These are phyloP conservation scores for Colletotrichum plurivorum DNA, from an alignment of 2,329 filamentous ascomycete genomes.

Conservation along the genomic window DNA sequence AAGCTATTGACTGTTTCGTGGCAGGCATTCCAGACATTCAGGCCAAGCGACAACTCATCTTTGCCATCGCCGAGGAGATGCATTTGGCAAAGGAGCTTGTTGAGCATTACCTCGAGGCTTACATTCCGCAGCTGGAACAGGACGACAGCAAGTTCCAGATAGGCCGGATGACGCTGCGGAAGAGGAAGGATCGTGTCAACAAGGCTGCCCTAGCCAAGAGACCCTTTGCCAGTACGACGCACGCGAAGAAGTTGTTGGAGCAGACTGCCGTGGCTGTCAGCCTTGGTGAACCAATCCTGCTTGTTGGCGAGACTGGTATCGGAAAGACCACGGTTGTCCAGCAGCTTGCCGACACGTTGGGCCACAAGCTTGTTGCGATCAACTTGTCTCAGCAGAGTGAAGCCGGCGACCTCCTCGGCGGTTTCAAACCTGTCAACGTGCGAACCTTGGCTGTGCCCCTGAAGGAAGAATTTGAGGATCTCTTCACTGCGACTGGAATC, in stretches of 20 bases:
- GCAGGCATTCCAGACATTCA: slow-evolving; percentile 80
- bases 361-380: slow-evolving; percentile 90
- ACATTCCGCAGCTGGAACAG: slow-evolving; percentile 79
- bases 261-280: slow-evolving; percentile 88
- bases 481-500: slow-evolving; percentile 89
- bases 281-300: slow-evolving; percentile 87
- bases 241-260: slow-evolving; percentile 88
- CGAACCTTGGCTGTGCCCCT: slow-evolving; percentile 89
- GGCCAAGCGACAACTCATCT: slow-evolving; percentile 72
- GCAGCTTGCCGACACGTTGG: slow-evolving; percentile 86
- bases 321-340: slow-evolving; percentile 98
- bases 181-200: slow-evolving; percentile 65
- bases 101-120: slow-evolving; percentile 81
- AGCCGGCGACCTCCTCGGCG: slow-evolving; percentile 93
- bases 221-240: slow-evolving; percentile 89
- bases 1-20: slow-evolving; percentile 93
- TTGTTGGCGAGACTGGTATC: slow-evolving; percentile 99
- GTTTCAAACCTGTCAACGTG: slow-evolving; percentile 95
- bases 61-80: slow-evolving; percentile 86
- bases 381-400: slow-evolving; percentile 99
- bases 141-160: slow-evolving; percentile 71
- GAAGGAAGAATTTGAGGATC: slow-evolving; percentile 92
- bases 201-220: slow-evolving; percentile 67
- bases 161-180: slow-evolving; percentile 76
- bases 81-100: slow-evolving; percentile 87